phyloP scores from a whole-genome alignment of 257 asterid genomes.

The Gentiana macrophylla region DNA sequence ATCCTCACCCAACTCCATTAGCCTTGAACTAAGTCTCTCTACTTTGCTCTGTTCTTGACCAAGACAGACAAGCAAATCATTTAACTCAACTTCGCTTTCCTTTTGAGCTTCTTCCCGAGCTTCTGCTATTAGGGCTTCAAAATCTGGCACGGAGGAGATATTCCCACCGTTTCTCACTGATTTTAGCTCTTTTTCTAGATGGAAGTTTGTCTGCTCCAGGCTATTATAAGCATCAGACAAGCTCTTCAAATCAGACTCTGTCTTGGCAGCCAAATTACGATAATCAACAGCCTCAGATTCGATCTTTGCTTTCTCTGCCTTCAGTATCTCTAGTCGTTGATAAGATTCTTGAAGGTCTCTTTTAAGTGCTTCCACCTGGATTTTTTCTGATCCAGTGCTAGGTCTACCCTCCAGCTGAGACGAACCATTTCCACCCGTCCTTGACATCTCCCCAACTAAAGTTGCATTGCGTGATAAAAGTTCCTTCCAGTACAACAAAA shows the following conservation, averaged over 20 bases:
- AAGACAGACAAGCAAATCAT: conserved; percentile 79
- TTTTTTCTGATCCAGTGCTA: conserved; percentile 54
- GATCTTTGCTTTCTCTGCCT: conserved; percentile 51
- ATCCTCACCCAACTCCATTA: conserved; percentile 68
- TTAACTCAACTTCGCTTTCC: conserved; percentile 82
- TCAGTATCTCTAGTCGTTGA: conserved; percentile 57
- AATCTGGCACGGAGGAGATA: conserved; percentile 26
- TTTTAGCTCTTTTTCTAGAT: conserved; percentile 60
- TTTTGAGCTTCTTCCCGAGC: conserved; percentile 81
- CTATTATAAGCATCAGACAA: conserved; percentile 90
- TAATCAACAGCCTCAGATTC: conserved; percentile 50
- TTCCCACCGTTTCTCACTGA: conserved; percentile 46
- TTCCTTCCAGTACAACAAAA: conserved; percentile 33
- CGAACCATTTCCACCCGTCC: conserved; percentile 45
- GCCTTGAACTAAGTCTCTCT: conserved; percentile 59
- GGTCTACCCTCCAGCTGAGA: conserved; percentile 41
- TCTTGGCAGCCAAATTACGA: conserved; percentile 41
- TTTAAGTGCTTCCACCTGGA: conserved; percentile 53
- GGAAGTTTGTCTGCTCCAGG: conserved; percentile 75
- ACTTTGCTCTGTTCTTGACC: conserved; percentile 98
- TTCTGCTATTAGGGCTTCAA: conserved; percentile 62
- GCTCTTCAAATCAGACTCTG: conserved; percentile 80
- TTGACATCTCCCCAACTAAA: conserved; percentile 67
- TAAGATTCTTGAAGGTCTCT: conserved; percentile 62
- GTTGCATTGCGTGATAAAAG: conserved; percentile 75